phyloP scores from a whole-genome alignment of 1,284 basidiomycete genomes.

The Afroboletus lepidellus region DNA sequence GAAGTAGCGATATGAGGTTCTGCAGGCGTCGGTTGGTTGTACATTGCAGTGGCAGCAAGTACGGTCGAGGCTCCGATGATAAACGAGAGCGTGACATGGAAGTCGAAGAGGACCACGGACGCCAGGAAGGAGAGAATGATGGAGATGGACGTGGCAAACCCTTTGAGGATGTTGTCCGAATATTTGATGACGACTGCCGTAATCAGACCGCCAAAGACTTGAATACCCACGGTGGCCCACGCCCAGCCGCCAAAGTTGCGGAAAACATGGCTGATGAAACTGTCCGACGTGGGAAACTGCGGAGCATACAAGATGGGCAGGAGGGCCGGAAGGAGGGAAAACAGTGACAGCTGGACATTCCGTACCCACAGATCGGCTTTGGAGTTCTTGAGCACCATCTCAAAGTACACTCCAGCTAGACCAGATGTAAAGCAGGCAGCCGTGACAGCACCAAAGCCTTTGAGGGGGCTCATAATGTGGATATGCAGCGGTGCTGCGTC shows the following conservation, averaged over 20 bases:
- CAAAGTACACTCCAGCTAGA: slow-evolving; percentile 81
- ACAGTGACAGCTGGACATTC: slow-evolving; percentile 76
- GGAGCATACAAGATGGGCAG: slow-evolving; percentile 63
- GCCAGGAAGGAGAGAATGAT: slow-evolving; percentile 95
- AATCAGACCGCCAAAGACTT: slow-evolving; percentile 90
- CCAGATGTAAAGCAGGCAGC: slow-evolving; percentile 79
- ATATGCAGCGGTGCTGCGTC: slow-evolving; percentile 45
- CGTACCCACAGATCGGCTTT: slow-evolving; percentile 75
- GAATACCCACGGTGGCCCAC: slow-evolving; percentile 86
- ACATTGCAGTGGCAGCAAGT: slow-evolving; percentile 85
- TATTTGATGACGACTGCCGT: slow-evolving; percentile 90
- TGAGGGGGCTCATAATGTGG: slow-evolving; percentile 62
- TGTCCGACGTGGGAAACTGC: slow-evolving; percentile 36
- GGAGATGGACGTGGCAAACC: slow-evolving; percentile 91
- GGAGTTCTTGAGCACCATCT: slow-evolving; percentile 76
- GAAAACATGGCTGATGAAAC: slow-evolving; percentile 54
- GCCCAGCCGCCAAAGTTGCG: slow-evolving; percentile 89
- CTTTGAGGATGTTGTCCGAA: slow-evolving; percentile 89
- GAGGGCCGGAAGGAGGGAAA: slow-evolving; percentile 74
- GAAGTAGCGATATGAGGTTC: slow-evolving; percentile 43
- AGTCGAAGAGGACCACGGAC: slow-evolving; percentile 86
- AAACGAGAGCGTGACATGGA: slow-evolving; percentile 84
- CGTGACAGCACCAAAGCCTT: slow-evolving; percentile 65
- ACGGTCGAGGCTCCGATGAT: slow-evolving; percentile 84
- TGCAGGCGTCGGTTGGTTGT: slow-evolving; percentile 63